phyloP scores from a whole-genome alignment of 371 early-diverging fungal species.

The Mucor saturninus region DNA sequence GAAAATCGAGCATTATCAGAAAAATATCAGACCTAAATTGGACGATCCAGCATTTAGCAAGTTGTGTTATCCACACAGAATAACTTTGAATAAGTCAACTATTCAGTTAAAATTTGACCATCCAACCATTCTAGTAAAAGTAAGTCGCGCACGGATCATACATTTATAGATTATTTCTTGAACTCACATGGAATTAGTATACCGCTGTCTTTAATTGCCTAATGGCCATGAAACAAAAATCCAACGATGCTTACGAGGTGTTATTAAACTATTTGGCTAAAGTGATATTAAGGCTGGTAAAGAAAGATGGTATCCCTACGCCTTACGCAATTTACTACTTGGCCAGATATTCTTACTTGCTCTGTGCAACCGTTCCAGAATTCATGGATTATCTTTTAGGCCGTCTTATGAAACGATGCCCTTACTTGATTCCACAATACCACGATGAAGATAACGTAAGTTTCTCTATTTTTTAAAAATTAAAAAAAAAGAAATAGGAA shows the following conservation, averaged over 20 bases:
- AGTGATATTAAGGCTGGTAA: constrained; percentile 70
- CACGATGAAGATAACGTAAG: constrained; percentile 59
- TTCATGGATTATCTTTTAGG: constrained; percentile 75
- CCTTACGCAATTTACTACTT: constrained; percentile 71
- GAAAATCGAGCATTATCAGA: constrained; percentile 30
- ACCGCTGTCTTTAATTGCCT: constrained; percentile 49
- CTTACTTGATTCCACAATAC: constrained; percentile 77
- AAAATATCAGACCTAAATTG: constrained; percentile 27
- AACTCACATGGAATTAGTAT: constrained; percentile 43
- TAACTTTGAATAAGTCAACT: constrained; percentile 25
- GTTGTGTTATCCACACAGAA: constrained; percentile 26
- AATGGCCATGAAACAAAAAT: constrained; percentile 45
- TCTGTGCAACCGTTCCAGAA: constrained; percentile 62
- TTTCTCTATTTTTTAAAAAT: background rate
- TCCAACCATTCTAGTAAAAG: constrained; percentile 31
- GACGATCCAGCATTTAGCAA: constrained; percentile 29
- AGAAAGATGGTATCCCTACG: constrained; percentile 72
- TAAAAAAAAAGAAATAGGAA: no score
- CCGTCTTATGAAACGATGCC: constrained; percentile 79
- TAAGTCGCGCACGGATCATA: background rate
- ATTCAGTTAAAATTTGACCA: constrained; percentile 35
- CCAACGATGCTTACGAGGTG: constrained; percentile 55
- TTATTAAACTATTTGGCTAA: constrained; percentile 75
- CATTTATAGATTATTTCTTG: background rate
- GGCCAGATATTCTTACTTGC: constrained; percentile 68